These are phyloP conservation scores for Botrytis hyacinthi DNA, from an alignment of 2,329 filamentous ascomycete genomes.

Conservation along the genomic window DNA sequence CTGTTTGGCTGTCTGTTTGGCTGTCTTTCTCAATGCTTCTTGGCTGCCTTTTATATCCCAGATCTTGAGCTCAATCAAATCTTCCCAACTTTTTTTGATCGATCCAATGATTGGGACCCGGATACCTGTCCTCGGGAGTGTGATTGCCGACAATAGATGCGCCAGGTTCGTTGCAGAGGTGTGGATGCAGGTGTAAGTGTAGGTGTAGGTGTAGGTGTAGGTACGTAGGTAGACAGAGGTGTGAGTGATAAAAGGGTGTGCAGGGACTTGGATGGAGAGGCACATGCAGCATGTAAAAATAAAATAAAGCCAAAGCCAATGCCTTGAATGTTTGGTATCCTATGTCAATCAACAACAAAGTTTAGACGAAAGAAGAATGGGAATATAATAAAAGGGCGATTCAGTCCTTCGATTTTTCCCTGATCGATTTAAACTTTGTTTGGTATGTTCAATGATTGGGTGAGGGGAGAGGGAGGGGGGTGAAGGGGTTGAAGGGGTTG, in stretches of 20 bases:
- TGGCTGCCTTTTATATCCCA: not conserved
- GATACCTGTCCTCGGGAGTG: constrained; percentile 6
- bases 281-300: constrained; percentile 3
- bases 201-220: not conserved
- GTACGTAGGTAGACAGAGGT: not conserved
- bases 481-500: not conserved
- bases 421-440: constrained; percentile 1
- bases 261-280: constrained; percentile 3
- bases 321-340: not conserved
- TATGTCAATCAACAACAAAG: not conserved
- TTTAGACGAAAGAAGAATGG: not conserved
- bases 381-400: not conserved
- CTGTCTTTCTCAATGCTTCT: constrained; percentile 4
- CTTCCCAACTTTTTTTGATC: not conserved
- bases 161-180: not conserved
- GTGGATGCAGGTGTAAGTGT: not conserved
- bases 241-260: not conserved
- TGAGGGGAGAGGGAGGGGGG: not conserved
- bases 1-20: not conserved
- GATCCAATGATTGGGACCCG: not conserved
- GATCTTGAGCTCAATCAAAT: not conserved
- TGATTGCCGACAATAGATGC: constrained; percentile 5
- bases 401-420: not conserved
- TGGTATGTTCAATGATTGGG: constrained; percentile 4
- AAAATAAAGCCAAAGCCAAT: not conserved